Conservation (phyloP, 2,329 filamentous ascomycete genomes). For the Fusarium piperis region DNA sequence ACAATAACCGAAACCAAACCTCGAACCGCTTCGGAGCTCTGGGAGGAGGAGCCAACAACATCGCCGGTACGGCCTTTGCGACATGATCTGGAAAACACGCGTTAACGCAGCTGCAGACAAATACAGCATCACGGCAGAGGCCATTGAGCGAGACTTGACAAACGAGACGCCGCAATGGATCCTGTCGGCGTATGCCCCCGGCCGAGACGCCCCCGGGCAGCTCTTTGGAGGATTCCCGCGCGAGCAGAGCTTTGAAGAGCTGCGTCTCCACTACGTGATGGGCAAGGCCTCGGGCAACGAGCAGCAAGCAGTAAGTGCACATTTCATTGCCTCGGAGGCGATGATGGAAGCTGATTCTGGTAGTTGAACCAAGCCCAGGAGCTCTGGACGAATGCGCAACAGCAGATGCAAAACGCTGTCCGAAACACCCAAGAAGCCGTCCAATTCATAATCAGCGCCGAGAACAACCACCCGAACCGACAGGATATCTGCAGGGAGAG, state of each 20-base stretch:
- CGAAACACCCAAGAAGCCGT: conserved; percentile 77
- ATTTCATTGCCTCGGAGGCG: not conserved
- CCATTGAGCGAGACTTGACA: conserved; percentile 73
- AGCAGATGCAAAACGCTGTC: conserved; percentile 77
- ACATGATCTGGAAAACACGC: not conserved
- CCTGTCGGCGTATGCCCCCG: conserved; percentile 85
- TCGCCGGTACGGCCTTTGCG: conserved; percentile 26
- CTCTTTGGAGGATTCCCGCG: conserved; percentile 81
- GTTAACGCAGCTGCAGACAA: conserved; percentile 42
- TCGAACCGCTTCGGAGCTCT: conserved; percentile 69
- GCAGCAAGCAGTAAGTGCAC: conserved; percentile 58
- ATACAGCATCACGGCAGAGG: conserved; percentile 65
- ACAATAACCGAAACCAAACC: conserved; percentile 45
- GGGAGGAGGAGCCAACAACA: conserved; percentile 21
- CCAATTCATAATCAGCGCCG: conserved; percentile 72
- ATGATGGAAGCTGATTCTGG: conserved; percentile 25
- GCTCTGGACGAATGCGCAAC: conserved; percentile 70
- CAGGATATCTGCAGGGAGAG: conserved; percentile 68
- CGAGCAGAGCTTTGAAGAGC: conserved; percentile 90
- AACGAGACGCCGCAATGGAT: conserved; percentile 84
- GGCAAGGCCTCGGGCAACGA: conserved; percentile 69
- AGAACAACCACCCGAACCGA: conserved; percentile 79
- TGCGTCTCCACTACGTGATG: conserved; percentile 77
- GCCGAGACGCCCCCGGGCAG: conserved; percentile 79
- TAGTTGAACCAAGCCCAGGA: conserved; percentile 69